Base-by-base conservation (phyloP, 176 grass and related monocot species). In the Avena sativa region DNA sequence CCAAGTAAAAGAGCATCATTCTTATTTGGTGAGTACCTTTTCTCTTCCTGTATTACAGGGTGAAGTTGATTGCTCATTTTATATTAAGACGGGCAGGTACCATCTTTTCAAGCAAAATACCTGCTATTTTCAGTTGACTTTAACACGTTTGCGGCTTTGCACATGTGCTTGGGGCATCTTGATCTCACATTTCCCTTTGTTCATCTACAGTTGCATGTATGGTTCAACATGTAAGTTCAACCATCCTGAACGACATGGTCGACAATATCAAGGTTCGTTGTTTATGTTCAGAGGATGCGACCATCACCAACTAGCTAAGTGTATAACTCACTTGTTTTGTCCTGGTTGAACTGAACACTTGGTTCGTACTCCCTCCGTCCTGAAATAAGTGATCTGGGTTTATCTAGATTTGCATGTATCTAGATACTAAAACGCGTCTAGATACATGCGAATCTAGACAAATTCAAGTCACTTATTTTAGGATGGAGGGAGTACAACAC, bases 1-100 rank as follows among this genome's bases (percentile, higher is more conserved):
- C 72, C 55, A 79, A 81, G 46, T 46, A 38, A 79, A 85, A 70
- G 9, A 68, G 5, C 23, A 70, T 79, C 32, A 14, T 47, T 12
- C 43, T 52, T 71, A 14, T 89, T 88, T 83, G 46, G 68, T 66
- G 12, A 73, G 65, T 48, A 49, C 47, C 17, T 87, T 50, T 74
- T 84, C 58, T 86, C 59, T 3, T 66, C 65, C 70, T 83, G 8
- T 84, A 72, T 87, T 93, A 73, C 78, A 99, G 97, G 94, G 89
- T 78, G 92, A 96, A 93, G 53, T 56, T 76, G 94, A 99, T 91
- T 99, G 97, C 40, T 84, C 97, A 68, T 99, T 99, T 92, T 99
- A 96, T 77, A 71, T 99, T 79, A 96, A 99, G 87, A 99, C 89
- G 64, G 94, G 97, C 88, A 94, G 94, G 96, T 98, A 87, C 49